Evolutionary conservation across 345 rosid species (phyloP).

Genomic region (Lumnitzera racemosa): DNA sequence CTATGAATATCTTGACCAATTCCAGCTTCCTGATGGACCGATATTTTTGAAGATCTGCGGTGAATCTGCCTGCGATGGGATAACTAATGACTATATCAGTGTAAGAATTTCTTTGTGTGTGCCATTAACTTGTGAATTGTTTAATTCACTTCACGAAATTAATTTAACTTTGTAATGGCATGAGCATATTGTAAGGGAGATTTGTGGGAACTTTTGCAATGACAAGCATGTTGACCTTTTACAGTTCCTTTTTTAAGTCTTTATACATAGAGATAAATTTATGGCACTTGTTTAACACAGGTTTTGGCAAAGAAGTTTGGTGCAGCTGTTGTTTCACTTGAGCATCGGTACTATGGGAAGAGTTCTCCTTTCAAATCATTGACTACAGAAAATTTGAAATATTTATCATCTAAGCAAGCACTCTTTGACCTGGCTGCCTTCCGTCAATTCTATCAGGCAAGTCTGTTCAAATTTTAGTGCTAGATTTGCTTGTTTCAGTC

Average conservation of each 20-base stretch:
- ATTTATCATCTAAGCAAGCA: conserved; percentile 87
- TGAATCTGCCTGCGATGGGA: conserved; percentile 72
- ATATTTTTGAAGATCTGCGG: conserved; percentile 78
- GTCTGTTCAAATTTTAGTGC: not conserved
- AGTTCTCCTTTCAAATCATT: conserved; percentile 70
- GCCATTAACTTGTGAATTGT: too few relatives aligned
- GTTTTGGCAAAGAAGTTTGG: conserved; percentile 95
- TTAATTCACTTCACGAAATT: too few relatives aligned
- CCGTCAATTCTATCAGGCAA: conserved; percentile 75
- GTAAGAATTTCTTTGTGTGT: conserved; percentile 26
- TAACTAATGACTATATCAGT: conserved; percentile 59
- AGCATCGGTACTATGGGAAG: conserved; percentile 96
- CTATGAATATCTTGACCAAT: conserved; percentile 68
- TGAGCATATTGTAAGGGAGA: too few relatives aligned
- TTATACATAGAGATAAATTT: not conserved
- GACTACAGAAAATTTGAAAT: conserved; percentile 64
- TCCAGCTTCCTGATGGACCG: conserved; percentile 68
- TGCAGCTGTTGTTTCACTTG: conserved; percentile 89
- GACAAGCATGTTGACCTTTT: not conserved
- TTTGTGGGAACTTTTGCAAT: not conserved
- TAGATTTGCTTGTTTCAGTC: too few relatives aligned
- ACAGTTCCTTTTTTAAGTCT: too few relatives aligned
- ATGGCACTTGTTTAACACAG: conserved; percentile 18
- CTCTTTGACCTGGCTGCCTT: conserved; percentile 84
- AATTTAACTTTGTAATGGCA: too few relatives aligned